These are phyloP conservation scores for Sideroxylon spinosum DNA, from an alignment of 179 eudicot genomes.

Conservation along the genomic window DNA sequence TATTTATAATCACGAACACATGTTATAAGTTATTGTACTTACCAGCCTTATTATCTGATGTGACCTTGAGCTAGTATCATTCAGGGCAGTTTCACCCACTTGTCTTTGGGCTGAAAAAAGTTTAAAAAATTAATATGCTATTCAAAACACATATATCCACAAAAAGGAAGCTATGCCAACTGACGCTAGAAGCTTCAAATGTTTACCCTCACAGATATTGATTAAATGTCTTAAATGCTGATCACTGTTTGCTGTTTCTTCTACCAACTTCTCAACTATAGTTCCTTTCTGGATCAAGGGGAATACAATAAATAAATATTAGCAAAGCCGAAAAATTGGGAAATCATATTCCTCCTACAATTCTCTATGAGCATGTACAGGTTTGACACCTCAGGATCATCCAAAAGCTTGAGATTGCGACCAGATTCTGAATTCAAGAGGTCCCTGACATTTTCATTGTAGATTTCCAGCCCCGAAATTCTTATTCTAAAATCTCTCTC, in stretches of 20 bases:
- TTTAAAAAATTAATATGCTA: neutral
- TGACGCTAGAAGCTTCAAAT: slow-evolving; percentile 2
- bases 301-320: neutral
- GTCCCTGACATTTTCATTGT: slow-evolving; percentile 92
- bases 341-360: neutral
- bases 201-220: slow-evolving; percentile 79
- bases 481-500: slow-evolving; percentile 77
- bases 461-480: slow-evolving; percentile 94
- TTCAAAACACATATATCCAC: neutral
- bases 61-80: slow-evolving; percentile 87
- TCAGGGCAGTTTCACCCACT: slow-evolving; percentile 94
- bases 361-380: neutral
- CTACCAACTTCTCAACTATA: slow-evolving; percentile 88
- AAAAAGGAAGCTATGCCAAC: neutral
- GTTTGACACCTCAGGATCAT: slow-evolving; percentile 83
- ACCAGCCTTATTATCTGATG: slow-evolving; percentile 98
- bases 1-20: neutral
- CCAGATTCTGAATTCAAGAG: slow-evolving; percentile 86
- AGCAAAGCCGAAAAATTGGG: too few relatives aligned
- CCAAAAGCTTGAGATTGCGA: slow-evolving; percentile 80
- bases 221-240: slow-evolving; percentile 71
- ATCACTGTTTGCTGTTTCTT: slow-evolving; percentile 73
- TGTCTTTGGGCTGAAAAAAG: slow-evolving; percentile 85
- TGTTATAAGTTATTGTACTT: slow-evolving; percentile 15
- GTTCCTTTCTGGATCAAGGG: slow-evolving; percentile 77